A percentile compares a stretch with the other conserved stretches of the same genome.
Evolutionary conservation across 1,284 basidiomycete species (phyloP).

Genomic region (Boletus hoseneyae): DNA sequence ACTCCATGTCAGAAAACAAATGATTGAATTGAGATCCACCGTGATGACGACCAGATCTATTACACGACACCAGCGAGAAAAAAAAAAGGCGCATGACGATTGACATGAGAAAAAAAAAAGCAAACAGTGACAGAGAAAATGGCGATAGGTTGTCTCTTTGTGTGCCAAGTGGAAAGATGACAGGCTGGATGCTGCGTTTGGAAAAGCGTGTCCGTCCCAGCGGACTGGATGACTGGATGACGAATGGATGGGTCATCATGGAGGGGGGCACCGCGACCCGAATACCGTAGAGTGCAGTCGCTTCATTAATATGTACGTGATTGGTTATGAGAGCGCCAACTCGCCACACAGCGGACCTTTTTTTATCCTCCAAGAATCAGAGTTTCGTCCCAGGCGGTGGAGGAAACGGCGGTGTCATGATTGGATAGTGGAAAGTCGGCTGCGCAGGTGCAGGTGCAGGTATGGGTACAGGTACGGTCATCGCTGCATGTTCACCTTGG

Average conservation of each 20-base stretch:
- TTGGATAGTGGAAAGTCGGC: constrained; percentile 28
- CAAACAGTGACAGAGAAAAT: too few relatives aligned
- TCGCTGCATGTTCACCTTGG: constrained; percentile 19
- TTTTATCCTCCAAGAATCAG: constrained; percentile 6
- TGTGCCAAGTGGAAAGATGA: too few relatives aligned
- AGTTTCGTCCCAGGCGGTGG: constrained; percentile 33
- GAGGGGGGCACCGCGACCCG: constrained; percentile 7
- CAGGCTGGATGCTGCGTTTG: neutral
- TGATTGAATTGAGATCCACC: constrained; percentile 9
- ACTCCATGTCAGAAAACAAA: neutral
- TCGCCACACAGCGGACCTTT: neutral
- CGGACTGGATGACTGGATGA: neutral
- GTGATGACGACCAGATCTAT: too few relatives aligned
- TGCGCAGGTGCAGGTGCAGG: constrained; percentile 23
- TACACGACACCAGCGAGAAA: too few relatives aligned
- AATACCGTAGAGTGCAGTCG: neutral
- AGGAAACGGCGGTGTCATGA: constrained; percentile 33
- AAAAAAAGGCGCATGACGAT: too few relatives aligned
- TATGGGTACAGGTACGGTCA: constrained; percentile 21
- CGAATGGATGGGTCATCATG: neutral
- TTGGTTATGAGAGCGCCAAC: constrained; percentile 1
- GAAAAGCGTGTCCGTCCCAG: neutral
- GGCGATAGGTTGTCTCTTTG: too few relatives aligned
- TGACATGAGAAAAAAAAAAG: constrained; percentile 19
- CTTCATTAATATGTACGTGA: constrained; percentile 23